Evolutionary conservation across 352 stramenopile genomes (phyloP), one percentile per base, ranked within the genome.

Genomic region (Pythium guiyangense): DNA sequence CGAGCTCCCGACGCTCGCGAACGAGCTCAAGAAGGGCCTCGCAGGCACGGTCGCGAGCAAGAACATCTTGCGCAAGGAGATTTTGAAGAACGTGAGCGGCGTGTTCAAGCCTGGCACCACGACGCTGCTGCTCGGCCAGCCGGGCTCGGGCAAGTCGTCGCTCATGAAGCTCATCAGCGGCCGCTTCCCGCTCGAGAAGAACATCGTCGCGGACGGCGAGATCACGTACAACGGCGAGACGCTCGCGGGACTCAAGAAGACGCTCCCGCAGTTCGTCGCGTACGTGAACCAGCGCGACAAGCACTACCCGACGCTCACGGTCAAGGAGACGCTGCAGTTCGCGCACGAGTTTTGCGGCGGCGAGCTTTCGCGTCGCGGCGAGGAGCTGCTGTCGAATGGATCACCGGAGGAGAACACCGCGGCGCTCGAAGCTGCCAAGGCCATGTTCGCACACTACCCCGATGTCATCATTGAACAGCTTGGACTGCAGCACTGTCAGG

Each of bases 291-390:
- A 75, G 52, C 57, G 63, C 25, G 89, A 97, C 68, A 97, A 66
- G 96, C 90, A 35, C 77, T 96, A 92, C 97, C 62, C 76, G 3
- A 71, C 47, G n/a, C 55, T 86, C 62, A n/a, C n/a, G n/a, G n/a
- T n/a, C n/a, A n/a, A n/a, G n/a, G n/a, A n/a, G n/a, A n/a, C n/a
- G n/a, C n/a, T 84, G 0, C 52, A 77, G 42, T 84, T 81, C 47
- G 70, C 76, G 0, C 62, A 81, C 59, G 27, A 44, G 4, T 76
- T 72, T 40, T 69, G 47, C 26, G 69, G 70, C 3, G 64, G 58
- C 8, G 60, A 78, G 43, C n/a, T n/a, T 4, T 17, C n/a, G 8
- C n/a, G n/a, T n/a, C 52, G 52, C 27, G 40, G 22, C 1, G 52
- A 57, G 0, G 40, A 57, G 37, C 55, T 72, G 61, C 62, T 90